Conservation (phyloP, 202 grass and related monocot species). For the Brachypodium distachyon region DNA sequence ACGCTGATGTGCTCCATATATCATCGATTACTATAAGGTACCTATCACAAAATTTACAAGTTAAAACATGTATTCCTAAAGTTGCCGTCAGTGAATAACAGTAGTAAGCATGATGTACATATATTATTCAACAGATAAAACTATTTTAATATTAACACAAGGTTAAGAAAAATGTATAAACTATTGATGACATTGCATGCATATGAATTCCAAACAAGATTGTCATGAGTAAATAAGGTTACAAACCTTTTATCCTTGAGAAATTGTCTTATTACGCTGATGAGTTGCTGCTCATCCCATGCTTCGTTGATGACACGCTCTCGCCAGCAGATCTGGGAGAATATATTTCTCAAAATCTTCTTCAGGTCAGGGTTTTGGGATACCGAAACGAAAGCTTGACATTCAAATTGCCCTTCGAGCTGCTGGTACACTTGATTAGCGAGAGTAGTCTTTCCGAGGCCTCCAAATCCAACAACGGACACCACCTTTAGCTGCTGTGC, state of each 20-base stretch:
- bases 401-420: conserved; percentile 20
- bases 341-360: conserved; percentile 19
- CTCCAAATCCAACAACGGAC: conserved; percentile 25
- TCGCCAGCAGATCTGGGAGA: conserved; percentile 11
- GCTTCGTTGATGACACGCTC: neutral
- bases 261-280: neutral
- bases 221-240: neutral
- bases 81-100: neutral
- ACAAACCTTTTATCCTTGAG: conserved; percentile 24
- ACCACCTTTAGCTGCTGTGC: conserved; percentile 6
- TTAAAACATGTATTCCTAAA: neutral
- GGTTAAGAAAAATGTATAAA: neutral
- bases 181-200: neutral
- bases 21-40: conserved; percentile 9
- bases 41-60: neutral
- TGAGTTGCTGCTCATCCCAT: conserved; percentile 25
- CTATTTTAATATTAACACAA: neutral
- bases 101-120: neutral
- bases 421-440: conserved; percentile 20
- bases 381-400: conserved; percentile 19
- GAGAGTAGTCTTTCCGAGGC: conserved; percentile 22
- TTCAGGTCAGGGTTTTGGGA: conserved; percentile 21
- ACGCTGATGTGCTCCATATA: conserved; percentile 12
- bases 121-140: neutral
- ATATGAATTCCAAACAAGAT: neutral